phyloP scores from a whole-genome alignment of 306 rosid genomes.

The Lathyrus sativus region DNA sequence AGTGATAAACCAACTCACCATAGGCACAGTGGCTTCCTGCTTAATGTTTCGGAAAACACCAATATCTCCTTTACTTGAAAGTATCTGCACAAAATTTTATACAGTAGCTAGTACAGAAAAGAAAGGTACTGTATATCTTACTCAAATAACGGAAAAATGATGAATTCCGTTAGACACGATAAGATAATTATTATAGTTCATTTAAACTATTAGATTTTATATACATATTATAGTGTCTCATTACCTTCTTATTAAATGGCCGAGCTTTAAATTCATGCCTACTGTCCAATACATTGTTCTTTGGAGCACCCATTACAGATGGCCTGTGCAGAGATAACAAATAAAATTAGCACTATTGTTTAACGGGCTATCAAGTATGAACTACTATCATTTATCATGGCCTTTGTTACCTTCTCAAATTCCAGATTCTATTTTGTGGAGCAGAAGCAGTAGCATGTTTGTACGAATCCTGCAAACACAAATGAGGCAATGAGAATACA shows the following conservation, averaged over 20 bases:
- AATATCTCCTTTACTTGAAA: constrained; percentile 85
- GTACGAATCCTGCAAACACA: constrained; percentile 53
- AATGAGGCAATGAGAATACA: constrained; percentile 3
- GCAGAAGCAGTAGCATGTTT: constrained; percentile 43
- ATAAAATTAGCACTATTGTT: constrained; percentile 36
- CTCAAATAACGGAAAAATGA: no score
- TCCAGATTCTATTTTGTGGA: constrained; percentile 50
- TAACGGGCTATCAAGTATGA: constrained; percentile 29
- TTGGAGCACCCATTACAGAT: constrained; percentile 49
- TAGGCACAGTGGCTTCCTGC: constrained; percentile 79
- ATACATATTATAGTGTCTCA: background rate
- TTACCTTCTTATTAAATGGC: constrained; percentile 82
- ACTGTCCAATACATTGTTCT: constrained; percentile 53
- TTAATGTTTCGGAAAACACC: constrained; percentile 80
- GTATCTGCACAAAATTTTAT: constrained; percentile 58
- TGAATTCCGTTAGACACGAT: no score
- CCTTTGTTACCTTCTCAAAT: constrained; percentile 62
- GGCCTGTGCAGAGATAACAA: constrained; percentile 54
- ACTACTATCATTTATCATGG: constrained; percentile 23
- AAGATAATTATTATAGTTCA: no score
- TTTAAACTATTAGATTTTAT: no score
- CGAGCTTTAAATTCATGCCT: constrained; percentile 68
- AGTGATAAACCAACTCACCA: constrained; percentile 50
- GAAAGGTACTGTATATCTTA: no score
- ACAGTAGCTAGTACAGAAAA: constrained; percentile 21